Percentiles rank a stretch among this genome's conserved stretches.
Evolutionary conservation across 305 asterid genomes (phyloP).

Genomic region (Solanum hybrid): DNA sequence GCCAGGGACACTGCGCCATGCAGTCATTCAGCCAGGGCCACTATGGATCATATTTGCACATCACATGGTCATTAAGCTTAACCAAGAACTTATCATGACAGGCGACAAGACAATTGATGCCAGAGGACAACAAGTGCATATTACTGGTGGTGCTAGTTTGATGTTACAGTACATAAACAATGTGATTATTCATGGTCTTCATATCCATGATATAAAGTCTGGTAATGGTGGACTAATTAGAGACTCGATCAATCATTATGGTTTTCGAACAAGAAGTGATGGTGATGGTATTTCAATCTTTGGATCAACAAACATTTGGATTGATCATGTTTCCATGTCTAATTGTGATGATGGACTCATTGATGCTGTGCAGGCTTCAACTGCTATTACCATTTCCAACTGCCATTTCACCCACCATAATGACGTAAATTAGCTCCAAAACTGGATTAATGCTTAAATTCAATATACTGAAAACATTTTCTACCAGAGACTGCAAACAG

Average conservation of each 20-base stretch:
- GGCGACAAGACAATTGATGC: conserved; percentile 12
- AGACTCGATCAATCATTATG: conserved; percentile 8
- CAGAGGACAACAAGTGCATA: conserved; percentile 8
- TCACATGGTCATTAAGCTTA: conserved; percentile 2
- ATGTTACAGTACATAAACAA: background rate
- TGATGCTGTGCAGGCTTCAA: conserved; percentile 9
- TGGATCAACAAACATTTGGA: conserved; percentile 10
- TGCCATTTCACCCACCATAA: conserved; percentile 12
- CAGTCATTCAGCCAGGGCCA: conserved; percentile 4
- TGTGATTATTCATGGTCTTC: background rate
- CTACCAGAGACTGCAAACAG: background rate
- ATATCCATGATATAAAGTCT: conserved; percentile 7
- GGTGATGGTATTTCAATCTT: conserved; percentile 11
- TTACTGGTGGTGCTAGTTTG: background rate
- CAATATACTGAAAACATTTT: background rate
- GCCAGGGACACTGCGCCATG: conserved; percentile 10
- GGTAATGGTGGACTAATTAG: conserved; percentile 3
- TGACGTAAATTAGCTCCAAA: background rate
- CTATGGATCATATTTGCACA: conserved; percentile 7
- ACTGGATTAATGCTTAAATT: background rate
- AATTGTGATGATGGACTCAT: conserved; percentile 12
- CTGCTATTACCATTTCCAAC: conserved; percentile 11
- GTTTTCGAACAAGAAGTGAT: conserved; percentile 6
- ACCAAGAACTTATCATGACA: conserved; percentile 5
- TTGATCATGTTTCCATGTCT: conserved; percentile 11